These are phyloP conservation scores for Colletotrichum sp. DNA, from an alignment of 2,329 filamentous ascomycete genomes.

Conservation along the genomic window DNA sequence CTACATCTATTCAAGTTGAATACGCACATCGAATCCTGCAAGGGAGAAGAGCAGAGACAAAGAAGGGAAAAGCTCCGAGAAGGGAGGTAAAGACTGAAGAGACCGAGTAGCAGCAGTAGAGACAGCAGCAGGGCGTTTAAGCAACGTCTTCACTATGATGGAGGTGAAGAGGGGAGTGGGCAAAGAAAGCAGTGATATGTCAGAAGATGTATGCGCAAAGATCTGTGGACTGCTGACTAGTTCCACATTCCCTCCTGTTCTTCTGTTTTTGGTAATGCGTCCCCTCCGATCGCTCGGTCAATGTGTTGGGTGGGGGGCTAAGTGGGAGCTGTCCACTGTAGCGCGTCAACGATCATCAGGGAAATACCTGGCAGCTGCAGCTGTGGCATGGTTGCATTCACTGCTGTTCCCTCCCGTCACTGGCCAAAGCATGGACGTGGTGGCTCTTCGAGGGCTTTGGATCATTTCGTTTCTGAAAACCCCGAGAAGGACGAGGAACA, in stretches of 20 bases:
- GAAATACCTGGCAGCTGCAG: slow-evolving; percentile 4
- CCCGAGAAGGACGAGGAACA: neutral
- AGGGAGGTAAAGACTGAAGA: neutral
- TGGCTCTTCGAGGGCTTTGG: neutral
- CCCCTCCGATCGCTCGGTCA: neutral
- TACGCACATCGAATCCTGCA: neutral
- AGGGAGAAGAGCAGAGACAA: neutral
- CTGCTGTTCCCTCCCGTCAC: neutral
- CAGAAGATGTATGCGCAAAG: neutral
- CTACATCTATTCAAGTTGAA: neutral
- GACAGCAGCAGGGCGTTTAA: neutral
- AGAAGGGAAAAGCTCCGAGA: neutral
- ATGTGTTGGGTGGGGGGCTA: neutral
- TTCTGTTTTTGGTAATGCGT: neutral
- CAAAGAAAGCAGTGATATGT: neutral
- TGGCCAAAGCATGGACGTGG: neutral
- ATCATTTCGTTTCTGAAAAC: neutral
- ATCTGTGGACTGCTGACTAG: neutral
- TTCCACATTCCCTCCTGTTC: neutral
- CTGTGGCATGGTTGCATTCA: neutral
- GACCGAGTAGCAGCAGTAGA: neutral
- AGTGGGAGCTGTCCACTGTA: neutral
- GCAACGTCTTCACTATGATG: neutral
- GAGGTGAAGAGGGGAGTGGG: neutral
- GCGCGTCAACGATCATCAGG: neutral